Percentiles rank a stretch among this genome's conserved stretches.
These are phyloP conservation scores for Xylaria sp. DNA, from an alignment of 2,329 filamentous ascomycete species.

Conservation along the genomic window DNA sequence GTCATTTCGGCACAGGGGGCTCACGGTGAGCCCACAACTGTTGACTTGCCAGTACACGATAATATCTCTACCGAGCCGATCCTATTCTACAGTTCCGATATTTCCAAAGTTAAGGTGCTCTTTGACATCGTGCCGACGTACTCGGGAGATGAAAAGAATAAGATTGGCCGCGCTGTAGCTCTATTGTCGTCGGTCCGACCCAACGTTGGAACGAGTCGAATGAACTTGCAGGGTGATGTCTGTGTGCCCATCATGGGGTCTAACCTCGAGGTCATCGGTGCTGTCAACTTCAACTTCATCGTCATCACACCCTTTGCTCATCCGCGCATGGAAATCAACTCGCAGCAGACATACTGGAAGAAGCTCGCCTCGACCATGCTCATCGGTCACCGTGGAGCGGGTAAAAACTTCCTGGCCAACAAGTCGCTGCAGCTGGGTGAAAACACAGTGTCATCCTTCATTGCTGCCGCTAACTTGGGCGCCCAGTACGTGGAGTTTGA, in stretches of 20 bases:
- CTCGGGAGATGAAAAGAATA: conserved; percentile 79
- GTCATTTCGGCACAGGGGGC: conserved; percentile 84
- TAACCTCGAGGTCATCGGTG: conserved; percentile 83
- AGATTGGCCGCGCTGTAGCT: conserved; percentile 84
- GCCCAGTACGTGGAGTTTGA: conserved; percentile 74
- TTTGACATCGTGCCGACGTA: conserved; percentile 97
- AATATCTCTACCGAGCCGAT: conserved; percentile 92
- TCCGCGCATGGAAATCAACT: conserved; percentile 86
- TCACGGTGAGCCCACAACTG: conserved; percentile 76
- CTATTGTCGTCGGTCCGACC: conserved; percentile 82
- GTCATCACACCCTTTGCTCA: conserved; percentile 92
- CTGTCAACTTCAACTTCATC: conserved; percentile 94
- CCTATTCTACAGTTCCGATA: conserved; percentile 75
- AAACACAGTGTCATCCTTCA: conserved; percentile 93
- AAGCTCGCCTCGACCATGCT: conserved; percentile 84
- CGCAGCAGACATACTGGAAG: conserved; percentile 94
- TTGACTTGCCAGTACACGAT: conserved; percentile 90
- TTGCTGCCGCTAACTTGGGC: conserved; percentile 88
- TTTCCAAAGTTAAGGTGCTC: conserved; percentile 75
- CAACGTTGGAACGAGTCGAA: conserved; percentile 75
- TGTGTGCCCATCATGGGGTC: conserved; percentile 85
- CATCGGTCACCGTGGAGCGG: conserved; percentile 67
- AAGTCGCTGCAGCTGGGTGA: conserved; percentile 90
- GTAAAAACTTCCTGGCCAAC: conserved; percentile 81
- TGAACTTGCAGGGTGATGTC: conserved; percentile 86